Conservation (phyloP, 2,329 filamentous ascomycete genomes). For the Scopulariopsis brevicaulis region DNA sequence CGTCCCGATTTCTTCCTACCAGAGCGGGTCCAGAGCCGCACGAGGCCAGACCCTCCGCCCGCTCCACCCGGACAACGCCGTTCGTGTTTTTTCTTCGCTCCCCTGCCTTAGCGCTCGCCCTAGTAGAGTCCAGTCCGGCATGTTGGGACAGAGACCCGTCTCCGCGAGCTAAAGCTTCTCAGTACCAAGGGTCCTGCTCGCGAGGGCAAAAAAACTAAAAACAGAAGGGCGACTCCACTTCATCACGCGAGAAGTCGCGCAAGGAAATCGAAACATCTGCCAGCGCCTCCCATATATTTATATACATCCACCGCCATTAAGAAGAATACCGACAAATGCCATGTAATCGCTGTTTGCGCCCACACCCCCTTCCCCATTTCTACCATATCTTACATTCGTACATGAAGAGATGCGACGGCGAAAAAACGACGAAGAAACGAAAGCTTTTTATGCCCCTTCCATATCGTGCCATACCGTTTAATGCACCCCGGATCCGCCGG, state of each 20-base stretch:
- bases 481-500: not conserved
- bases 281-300: too few relatives aligned
- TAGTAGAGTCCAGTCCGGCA: not conserved
- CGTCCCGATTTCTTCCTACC: not conserved
- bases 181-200: not conserved
- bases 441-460: not conserved
- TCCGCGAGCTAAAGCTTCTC: not conserved
- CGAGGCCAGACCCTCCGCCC: not conserved
- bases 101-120: not conserved
- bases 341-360: not conserved
- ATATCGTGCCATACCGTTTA: not conserved
- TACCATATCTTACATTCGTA: conserved; percentile 1
- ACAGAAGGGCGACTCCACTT: too few relatives aligned
- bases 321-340: not conserved
- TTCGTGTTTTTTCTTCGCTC: not conserved
- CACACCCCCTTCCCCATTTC: not conserved
- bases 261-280: too few relatives aligned
- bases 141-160: not conserved
- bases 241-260: too few relatives aligned
- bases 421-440: not conserved
- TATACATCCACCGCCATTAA: not conserved
- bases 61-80: not conserved
- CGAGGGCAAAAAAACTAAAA: not conserved
- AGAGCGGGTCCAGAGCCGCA: not conserved
- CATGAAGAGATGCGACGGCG: not conserved